Percentiles rank a stretch among this genome's conserved stretches.
Evolutionary conservation across 768 basidiomycete species (phyloP).

Genomic region (Tylopilus felleus): DNA sequence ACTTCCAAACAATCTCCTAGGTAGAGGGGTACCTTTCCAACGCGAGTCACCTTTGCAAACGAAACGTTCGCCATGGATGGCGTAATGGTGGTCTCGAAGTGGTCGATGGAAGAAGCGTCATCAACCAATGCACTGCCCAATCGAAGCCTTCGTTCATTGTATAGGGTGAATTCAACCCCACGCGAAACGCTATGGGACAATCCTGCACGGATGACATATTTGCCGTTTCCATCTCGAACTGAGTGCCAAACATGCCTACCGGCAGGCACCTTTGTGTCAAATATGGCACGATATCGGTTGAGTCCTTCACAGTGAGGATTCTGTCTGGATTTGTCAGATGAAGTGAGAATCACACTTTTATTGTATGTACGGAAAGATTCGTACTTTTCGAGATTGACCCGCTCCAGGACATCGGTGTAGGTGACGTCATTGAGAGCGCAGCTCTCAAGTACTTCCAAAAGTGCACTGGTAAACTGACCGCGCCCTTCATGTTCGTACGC

Average conservation of each 20-base stretch:
- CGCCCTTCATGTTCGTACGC: slow-evolving; percentile 26
- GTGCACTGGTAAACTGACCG: slow-evolving; percentile 26
- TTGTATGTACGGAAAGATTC: background rate
- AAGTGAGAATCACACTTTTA: background rate
- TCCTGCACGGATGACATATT: slow-evolving; percentile 24
- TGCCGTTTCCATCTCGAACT: background rate
- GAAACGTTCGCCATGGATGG: background rate
- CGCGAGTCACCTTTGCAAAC: background rate
- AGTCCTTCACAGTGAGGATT: slow-evolving; percentile 31
- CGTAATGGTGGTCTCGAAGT: slow-evolving; percentile 12
- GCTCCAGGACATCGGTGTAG: slow-evolving; percentile 21
- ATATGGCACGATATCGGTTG: slow-evolving; percentile 12
- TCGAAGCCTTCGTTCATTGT: background rate
- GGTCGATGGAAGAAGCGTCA: slow-evolving; percentile 2
- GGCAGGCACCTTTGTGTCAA: slow-evolving; percentile 18
- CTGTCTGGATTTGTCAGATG: slow-evolving; percentile 14
- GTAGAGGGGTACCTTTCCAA: slow-evolving; percentile 8
- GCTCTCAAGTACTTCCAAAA: slow-evolving; percentile 15
- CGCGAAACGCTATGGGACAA: slow-evolving; percentile 24
- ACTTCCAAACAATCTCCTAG: background rate
- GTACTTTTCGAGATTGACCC: slow-evolving; percentile 11
- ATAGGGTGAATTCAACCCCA: slow-evolving; percentile 20
- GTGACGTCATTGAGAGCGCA: slow-evolving; percentile 16
- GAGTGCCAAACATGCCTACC: slow-evolving; percentile 6
- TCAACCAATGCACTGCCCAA: slow-evolving; percentile 4